These are phyloP conservation scores for Rubroshorea leprosula DNA, from an alignment of 345 rosid genomes.

Conservation along the genomic window DNA sequence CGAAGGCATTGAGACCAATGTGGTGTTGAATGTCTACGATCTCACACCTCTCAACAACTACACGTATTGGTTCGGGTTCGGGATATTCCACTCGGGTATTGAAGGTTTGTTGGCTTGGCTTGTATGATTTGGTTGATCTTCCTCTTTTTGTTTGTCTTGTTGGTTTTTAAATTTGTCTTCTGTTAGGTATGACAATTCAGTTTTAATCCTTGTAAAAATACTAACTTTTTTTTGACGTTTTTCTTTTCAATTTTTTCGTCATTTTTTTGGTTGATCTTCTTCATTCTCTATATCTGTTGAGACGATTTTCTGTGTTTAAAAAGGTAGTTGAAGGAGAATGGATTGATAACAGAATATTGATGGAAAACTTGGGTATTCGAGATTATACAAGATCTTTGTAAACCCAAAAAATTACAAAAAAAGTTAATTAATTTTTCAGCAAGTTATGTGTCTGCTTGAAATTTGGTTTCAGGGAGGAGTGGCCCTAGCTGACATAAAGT, in stretches of 20 bases:
- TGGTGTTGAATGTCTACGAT: conserved; percentile 75
- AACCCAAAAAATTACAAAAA: neutral
- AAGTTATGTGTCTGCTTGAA: too few species aligned
- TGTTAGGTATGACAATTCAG: neutral
- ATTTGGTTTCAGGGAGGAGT: neutral
- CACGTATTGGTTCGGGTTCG: conserved; percentile 81
- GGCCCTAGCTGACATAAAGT: neutral
- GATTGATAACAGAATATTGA: too few species aligned
- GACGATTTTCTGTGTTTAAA: too few species aligned
- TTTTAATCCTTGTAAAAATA: neutral
- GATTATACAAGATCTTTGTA: neutral
- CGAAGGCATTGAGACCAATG: conserved; percentile 27
- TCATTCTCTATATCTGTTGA: too few species aligned
- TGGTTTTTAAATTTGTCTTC: neutral
- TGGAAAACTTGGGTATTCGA: too few species aligned
- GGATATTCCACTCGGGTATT: conserved; percentile 91
- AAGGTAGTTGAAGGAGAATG: too few species aligned
- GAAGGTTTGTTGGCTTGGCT: conserved; percentile 43
- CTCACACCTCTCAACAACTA: conserved; percentile 72
- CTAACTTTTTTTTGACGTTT: neutral
- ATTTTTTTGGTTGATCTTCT: neutral
- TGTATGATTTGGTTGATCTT: neutral
- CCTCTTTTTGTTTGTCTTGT: neutral
- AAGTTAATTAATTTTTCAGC: neutral
- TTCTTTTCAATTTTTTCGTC: too few species aligned